phyloP scores from a whole-genome alignment of 192 early-diverging fungal genomes.

The Coemansia sp. region DNA sequence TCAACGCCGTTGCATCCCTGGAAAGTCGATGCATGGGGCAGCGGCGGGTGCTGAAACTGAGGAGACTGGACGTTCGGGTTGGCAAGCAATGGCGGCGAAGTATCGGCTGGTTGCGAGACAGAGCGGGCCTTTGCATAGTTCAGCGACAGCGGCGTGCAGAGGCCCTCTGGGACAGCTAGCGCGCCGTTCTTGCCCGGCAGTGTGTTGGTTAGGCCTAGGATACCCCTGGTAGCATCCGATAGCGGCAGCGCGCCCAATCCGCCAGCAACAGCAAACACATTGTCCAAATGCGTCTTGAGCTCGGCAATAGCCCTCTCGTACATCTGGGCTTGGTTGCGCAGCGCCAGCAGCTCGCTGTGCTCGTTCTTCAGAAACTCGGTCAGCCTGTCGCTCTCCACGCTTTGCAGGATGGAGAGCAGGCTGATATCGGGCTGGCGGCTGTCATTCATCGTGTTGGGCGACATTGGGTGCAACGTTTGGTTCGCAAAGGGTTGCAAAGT shows the following conservation, averaged over 20 bases:
- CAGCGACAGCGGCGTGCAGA: neutral
- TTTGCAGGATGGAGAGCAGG: neutral
- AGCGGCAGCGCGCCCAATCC: slow-evolving; percentile 23
- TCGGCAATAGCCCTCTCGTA: slow-evolving; percentile 18
- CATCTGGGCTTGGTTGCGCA: slow-evolving; percentile 6
- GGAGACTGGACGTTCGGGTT: too few species aligned
- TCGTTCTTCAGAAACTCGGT: slow-evolving; percentile 16
- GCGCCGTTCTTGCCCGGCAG: neutral
- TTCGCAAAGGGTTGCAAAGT: neutral
- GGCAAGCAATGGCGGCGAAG: too few species aligned
- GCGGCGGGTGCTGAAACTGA: neutral
- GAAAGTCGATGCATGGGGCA: neutral
- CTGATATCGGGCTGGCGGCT: neutral
- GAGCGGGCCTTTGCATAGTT: neutral
- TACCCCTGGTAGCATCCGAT: slow-evolving; percentile 4
- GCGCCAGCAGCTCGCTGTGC: slow-evolving; percentile 20
- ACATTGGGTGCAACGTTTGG: neutral
- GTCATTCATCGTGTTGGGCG: neutral
- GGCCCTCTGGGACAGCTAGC: neutral
- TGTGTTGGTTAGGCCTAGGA: neutral
- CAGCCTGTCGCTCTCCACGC: slow-evolving; percentile 11
- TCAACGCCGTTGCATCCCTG: too few species aligned
- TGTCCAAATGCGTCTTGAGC: slow-evolving; percentile 23
- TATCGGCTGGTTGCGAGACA: neutral
- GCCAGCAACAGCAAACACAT: slow-evolving; percentile 21